Evolutionary conservation across 2,329 filamentous ascomycete genomes (phyloP), one percentile per base, ranked within the genome.

Genomic region (Elsinoe batatas): DNA sequence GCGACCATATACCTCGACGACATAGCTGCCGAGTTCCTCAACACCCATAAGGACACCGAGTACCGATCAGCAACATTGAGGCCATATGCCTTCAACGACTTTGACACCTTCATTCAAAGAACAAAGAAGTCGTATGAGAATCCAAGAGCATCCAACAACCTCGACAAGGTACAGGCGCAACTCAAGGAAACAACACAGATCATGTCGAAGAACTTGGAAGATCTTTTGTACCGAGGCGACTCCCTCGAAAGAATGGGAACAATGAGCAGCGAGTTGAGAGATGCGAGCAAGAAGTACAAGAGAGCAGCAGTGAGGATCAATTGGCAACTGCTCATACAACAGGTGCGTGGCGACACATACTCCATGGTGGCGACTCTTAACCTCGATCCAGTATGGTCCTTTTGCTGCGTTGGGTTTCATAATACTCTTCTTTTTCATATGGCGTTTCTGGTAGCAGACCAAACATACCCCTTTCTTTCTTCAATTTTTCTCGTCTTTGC

Each of bases 181-280:
- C 81, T 98, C 62, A 86, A 91, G 70, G 93, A 97, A 72, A 94
- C 98, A 56, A 97, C 93, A 1, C 91, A 96, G 74, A 91, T 98
- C 67, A 98, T 98, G 94, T 97, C 91, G 56, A 97, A 97, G 81
- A 98, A 98, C 71, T 97, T 98, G 63, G 93, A 98, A 77, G 93
- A 98, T 71, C 75, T 98, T 67, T 76, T 98, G 54, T 98, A 98
- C 70, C 79, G 94, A 59, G 93, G 93, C 26, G 93, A 98, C 69
- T 93, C 85, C 65, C 74, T 98, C 63, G 93, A 98, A 74, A 82
- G 90, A 65, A 98, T 98, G 93, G 91, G 93, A 59, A 91, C 97
- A 74, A 86, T 96, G 68, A 94, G 87, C 65, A 86, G 83, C 56
- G 78, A 91, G 59, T 72, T 98, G 68, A 78, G 88, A 60, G 93